A percentile compares a stretch with the other conserved stretches of the same genome.
Evolutionary conservation across 495 filamentous ascomycete genomes (phyloP).

Genomic region (Sordaria brevicollis): DNA sequence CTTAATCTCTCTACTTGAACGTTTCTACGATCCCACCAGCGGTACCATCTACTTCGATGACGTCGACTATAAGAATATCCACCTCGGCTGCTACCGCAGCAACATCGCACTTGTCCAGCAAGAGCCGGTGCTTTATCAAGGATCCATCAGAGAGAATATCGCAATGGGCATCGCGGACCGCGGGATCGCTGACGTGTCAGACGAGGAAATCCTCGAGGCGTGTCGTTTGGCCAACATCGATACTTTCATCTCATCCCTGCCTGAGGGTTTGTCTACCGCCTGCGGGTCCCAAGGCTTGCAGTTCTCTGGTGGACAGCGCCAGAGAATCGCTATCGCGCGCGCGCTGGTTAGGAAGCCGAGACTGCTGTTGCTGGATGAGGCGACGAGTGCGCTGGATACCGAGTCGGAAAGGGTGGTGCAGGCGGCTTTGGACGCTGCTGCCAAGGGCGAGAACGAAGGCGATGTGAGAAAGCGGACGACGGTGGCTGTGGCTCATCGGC

Average conservation of each 20-base stretch:
- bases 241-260: conserved; percentile 50
- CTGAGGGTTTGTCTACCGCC: conserved; percentile 45
- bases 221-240: conserved; percentile 50
- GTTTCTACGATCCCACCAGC: conserved; percentile 48
- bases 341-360: conserved; percentile 61
- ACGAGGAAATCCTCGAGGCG: conserved; percentile 42
- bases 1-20: conserved; percentile 47
- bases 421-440: conserved; percentile 51
- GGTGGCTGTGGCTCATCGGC: conserved; percentile 58
- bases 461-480: conserved; percentile 43
- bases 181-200: conserved; percentile 12
- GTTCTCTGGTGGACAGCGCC: conserved; percentile 67
- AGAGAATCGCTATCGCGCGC: conserved; percentile 65
- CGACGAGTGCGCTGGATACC: conserved; percentile 64
- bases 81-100: conserved; percentile 34
- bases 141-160: conserved; percentile 50
- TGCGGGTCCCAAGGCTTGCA: conserved; percentile 51
- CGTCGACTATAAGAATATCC: conserved; percentile 25
- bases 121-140: conserved; percentile 42
- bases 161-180: conserved; percentile 28
- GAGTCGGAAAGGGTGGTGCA: conserved; percentile 64
- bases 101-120: conserved; percentile 45
- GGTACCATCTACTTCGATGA: conserved; percentile 43
- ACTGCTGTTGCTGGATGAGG: conserved; percentile 67
- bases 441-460: conserved; percentile 26